Percentiles rank a stretch among this genome's conserved stretches.
These are phyloP conservation scores for Fonsecaea monophora DNA, from an alignment of 2,329 filamentous ascomycete species.

Conservation along the genomic window DNA sequence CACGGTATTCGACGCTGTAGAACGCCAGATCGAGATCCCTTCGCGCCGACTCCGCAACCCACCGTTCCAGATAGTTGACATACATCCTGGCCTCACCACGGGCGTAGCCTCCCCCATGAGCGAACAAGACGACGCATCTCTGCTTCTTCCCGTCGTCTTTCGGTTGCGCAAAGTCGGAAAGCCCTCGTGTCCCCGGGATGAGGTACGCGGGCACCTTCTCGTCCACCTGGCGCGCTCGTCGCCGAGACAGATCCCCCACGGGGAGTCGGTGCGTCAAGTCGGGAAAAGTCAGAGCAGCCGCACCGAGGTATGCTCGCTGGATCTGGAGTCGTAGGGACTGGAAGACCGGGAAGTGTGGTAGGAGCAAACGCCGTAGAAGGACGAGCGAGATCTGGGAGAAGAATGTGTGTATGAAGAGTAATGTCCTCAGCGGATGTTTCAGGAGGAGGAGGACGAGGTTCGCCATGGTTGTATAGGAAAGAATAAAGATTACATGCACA, in stretches of 20 bases:
- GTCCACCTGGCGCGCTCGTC: conserved; percentile 12
- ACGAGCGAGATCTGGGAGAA: conserved; percentile 14
- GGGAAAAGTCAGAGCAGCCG: conserved; percentile 16
- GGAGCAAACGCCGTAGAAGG: conserved; percentile 15
- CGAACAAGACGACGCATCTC: conserved; percentile 17
- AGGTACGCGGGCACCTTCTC: conserved; percentile 14
- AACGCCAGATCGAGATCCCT: conserved; percentile 16
- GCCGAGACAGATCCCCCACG: background rate
- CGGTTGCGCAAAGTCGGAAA: background rate
- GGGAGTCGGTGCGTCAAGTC: conserved; percentile 21
- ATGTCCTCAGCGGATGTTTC: conserved; percentile 9
- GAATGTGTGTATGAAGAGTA: conserved; percentile 18
- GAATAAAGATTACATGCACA: no score
- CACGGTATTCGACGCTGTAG: conserved; percentile 23
- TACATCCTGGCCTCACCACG: conserved; percentile 32
- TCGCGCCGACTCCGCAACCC: conserved; percentile 7
- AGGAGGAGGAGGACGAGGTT: conserved; percentile 6
- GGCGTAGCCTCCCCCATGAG: conserved; percentile 28
- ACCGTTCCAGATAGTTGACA: conserved; percentile 29
- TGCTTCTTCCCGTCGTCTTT: background rate
- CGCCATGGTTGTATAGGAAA: background rate
- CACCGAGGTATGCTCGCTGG: conserved; percentile 19
- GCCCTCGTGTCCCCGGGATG: conserved; percentile 12
- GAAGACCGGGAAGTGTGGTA: conserved; percentile 23
- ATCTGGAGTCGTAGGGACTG: conserved; percentile 22